A percentile compares a stretch with the other conserved stretches of the same genome.
Conservation (phyloP, 1,284 basidiomycete species). For the Trametes versicolor region DNA sequence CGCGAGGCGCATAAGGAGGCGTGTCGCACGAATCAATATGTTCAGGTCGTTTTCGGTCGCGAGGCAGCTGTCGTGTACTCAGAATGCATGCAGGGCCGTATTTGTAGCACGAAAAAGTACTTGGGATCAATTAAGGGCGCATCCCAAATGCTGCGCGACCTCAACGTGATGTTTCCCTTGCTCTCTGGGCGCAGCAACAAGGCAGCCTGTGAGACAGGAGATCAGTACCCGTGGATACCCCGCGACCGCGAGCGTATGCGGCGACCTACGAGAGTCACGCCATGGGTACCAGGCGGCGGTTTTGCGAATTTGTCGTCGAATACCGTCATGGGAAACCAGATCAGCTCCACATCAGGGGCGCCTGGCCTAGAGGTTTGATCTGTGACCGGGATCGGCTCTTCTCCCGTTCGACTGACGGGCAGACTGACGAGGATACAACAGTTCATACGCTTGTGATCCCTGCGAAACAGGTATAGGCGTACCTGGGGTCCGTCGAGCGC, state of each 20-base stretch:
- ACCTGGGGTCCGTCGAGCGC: conserved; percentile 44
- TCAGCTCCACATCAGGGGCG: conserved; percentile 51
- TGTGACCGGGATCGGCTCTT: conserved; percentile 21
- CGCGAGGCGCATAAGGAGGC: conserved; percentile 36
- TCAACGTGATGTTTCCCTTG: conserved; percentile 47
- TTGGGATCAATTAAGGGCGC: conserved; percentile 52
- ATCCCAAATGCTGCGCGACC: conserved; percentile 46
- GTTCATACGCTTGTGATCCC: background rate
- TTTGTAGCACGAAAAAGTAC: too few species aligned
- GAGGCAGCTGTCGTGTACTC: conserved; percentile 30
- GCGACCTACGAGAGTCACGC: conserved; percentile 38
- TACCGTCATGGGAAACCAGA: conserved; percentile 41
- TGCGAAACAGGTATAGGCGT: background rate
- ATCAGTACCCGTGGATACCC: background rate
- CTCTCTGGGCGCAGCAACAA: conserved; percentile 40
- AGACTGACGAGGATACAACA: background rate
- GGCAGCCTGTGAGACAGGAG: conserved; percentile 32
- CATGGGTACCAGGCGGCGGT: conserved; percentile 32
- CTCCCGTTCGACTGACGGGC: background rate
- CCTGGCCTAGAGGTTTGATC: conserved; percentile 40
- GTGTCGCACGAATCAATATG: conserved; percentile 40
- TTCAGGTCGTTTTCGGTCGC: conserved; percentile 34
- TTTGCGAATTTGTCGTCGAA: conserved; percentile 32
- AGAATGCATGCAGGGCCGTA: background rate
- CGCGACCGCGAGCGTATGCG: background rate